Percentiles rank a stretch among this genome's conserved stretches.
These are phyloP conservation scores for Podila minutissima DNA, from an alignment of 192 early-diverging fungal species.

Conservation along the genomic window DNA sequence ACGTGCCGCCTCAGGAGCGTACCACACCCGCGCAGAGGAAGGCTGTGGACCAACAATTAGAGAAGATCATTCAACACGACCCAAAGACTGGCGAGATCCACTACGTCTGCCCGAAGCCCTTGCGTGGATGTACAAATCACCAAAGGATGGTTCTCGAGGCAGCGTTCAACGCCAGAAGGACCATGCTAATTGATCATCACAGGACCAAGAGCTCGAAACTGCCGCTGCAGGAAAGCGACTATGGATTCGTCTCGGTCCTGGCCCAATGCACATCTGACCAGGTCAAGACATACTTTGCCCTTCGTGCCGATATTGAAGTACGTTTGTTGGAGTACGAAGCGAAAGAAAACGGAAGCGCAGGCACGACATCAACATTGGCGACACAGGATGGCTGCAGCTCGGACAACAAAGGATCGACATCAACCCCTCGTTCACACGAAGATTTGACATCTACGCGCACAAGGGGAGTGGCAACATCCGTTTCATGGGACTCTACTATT, in stretches of 20 bases:
- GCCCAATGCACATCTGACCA: neutral
- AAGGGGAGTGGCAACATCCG: no score
- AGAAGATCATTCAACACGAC: neutral
- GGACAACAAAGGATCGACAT: no score
- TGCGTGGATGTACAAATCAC: neutral
- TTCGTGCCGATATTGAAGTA: neutral
- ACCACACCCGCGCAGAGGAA: no score
- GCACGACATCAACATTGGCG: neutral
- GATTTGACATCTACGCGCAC: no score
- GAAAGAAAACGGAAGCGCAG: neutral
- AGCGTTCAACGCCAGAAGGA: neutral
- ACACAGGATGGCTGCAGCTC: no score
- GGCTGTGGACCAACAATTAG: no score
- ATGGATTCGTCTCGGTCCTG: conserved; percentile 8
- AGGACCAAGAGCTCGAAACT: neutral
- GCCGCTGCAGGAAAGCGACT: conserved; percentile 1
- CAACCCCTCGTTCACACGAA: no score
- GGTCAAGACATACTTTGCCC: neutral
- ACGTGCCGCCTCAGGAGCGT: no score
- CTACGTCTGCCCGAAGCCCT: neutral
- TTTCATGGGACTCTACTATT: no score
- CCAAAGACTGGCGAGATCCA: neutral
- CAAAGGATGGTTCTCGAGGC: neutral
- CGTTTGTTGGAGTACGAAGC: no score
- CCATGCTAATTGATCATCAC: neutral